These are phyloP conservation scores for Henckelia pumila DNA, from an alignment of 257 asterid species.

Conservation along the genomic window DNA sequence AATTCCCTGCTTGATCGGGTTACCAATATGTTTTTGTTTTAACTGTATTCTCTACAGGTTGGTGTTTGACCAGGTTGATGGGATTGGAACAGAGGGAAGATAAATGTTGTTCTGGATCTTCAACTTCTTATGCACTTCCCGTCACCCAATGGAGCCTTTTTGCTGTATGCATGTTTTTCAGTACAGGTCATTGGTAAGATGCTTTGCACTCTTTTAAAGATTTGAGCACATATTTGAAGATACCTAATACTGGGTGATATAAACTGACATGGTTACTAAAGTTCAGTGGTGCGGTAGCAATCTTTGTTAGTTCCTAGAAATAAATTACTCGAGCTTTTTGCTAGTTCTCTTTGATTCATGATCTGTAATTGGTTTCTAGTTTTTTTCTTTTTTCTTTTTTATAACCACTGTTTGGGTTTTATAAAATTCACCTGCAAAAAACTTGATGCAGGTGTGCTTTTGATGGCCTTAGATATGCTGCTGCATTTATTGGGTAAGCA, in stretches of 20 bases:
- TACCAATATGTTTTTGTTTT: slow-evolving; percentile 22
- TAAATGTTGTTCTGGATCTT: slow-evolving; percentile 33
- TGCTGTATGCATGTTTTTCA: slow-evolving; percentile 80
- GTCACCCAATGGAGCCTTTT: slow-evolving; percentile 84
- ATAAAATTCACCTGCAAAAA: slow-evolving; percentile 21
- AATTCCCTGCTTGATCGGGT: slow-evolving; percentile 2
- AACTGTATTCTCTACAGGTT: slow-evolving; percentile 43
- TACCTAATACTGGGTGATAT: background rate
- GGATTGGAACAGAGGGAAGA: slow-evolving; percentile 35
- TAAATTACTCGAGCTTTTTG: slow-evolving; percentile 1
- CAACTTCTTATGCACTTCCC: slow-evolving; percentile 59
- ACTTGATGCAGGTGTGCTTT: slow-evolving; percentile 77
- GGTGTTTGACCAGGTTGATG: slow-evolving; percentile 69
- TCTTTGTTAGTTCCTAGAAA: slow-evolving; percentile 1
- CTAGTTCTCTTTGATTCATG: background rate
- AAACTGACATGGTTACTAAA: slow-evolving; percentile 4
- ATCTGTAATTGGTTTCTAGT: background rate
- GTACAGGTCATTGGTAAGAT: slow-evolving; percentile 92
- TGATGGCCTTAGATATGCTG: slow-evolving; percentile 95
- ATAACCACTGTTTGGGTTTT: slow-evolving; percentile 14
- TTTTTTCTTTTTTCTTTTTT: background rate
- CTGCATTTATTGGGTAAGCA: slow-evolving; percentile 91
- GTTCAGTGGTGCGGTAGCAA: slow-evolving; percentile 2
- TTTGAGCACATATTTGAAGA: slow-evolving; percentile 18
- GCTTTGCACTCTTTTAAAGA: slow-evolving; percentile 12